Percentiles rank a stretch among this genome's conserved stretches.
Conservation (phyloP, 768 basidiomycete species). For the Collybia sp. region DNA sequence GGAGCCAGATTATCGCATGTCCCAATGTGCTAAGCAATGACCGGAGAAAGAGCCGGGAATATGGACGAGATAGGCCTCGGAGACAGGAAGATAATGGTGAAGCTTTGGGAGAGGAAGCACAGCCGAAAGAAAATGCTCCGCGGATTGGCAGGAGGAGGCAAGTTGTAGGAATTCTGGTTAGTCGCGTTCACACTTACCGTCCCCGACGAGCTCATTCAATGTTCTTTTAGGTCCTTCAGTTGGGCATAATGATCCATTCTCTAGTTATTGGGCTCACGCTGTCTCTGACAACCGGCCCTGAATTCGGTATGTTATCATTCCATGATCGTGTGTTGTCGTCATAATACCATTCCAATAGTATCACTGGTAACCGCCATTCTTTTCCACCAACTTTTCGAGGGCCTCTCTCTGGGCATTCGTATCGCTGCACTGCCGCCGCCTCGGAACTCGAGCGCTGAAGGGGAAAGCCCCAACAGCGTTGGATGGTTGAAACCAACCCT, state of each 20-base stretch:
- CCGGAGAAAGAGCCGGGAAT: constrained; percentile 1
- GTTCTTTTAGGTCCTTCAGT: constrained; percentile 59
- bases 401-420: constrained; percentile 77
- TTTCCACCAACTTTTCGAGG: constrained; percentile 85
- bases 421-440: constrained; percentile 61
- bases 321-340: background rate
- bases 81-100: constrained; percentile 3
- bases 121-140: constrained; percentile 15
- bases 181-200: constrained; percentile 13
- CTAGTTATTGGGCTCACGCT: constrained; percentile 78
- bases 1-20: too few species aligned
- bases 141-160: constrained; percentile 54
- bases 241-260: constrained; percentile 84
- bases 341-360: constrained; percentile 29
- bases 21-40: background rate
- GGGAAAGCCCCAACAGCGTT: constrained; percentile 1
- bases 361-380: constrained; percentile 70
- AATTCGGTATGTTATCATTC: constrained; percentile 53
- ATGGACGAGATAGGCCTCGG: constrained; percentile 3
- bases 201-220: background rate
- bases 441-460: constrained; percentile 1
- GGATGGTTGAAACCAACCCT: constrained; percentile 51
- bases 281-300: constrained; percentile 60
- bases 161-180: constrained; percentile 69
- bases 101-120: constrained; percentile 7